Evolutionary conservation across 805 yeast species (phyloP).

Genomic region (Cyberlindnera japonica): DNA sequence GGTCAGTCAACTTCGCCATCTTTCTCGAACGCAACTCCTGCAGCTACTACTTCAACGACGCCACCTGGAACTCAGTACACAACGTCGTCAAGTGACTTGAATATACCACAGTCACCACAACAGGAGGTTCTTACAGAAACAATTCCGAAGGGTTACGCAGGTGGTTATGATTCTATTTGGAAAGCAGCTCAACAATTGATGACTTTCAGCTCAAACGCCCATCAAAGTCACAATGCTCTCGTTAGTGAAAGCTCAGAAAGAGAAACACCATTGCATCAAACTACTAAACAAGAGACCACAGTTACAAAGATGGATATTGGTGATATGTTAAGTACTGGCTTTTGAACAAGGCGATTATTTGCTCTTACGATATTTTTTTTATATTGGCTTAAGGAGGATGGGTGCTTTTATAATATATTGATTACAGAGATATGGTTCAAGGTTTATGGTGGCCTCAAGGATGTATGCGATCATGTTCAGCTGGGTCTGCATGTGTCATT

Average conservation of each 20-base stretch:
- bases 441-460: too few species aligned
- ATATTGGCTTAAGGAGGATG: too few species aligned
- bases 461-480: too few species aligned
- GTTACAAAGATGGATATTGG: conserved; percentile 21
- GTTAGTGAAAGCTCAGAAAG: conserved; percentile 7
- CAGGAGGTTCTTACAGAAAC: conserved; percentile 2
- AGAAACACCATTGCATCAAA: conserved; percentile 6
- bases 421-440: too few species aligned
- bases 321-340: too few species aligned
- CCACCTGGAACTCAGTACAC: conserved; percentile 2
- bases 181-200: conserved; percentile 27
- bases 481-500: too few species aligned
- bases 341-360: too few species aligned
- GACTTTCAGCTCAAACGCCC: conserved; percentile 13
- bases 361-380: too few species aligned
- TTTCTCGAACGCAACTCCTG: background rate
- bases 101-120: background rate
- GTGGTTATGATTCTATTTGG: conserved; percentile 22
- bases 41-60: background rate
- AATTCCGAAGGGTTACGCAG: conserved; percentile 22
- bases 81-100: background rate
- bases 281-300: too few species aligned
- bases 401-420: background rate
- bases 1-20: background rate
- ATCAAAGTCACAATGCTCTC: background rate